A percentile compares a stretch with the other conserved stretches of the same genome.
phyloP scores from a whole-genome alignment of 2,329 filamentous ascomycete genomes.

The Xylaria sp. region DNA sequence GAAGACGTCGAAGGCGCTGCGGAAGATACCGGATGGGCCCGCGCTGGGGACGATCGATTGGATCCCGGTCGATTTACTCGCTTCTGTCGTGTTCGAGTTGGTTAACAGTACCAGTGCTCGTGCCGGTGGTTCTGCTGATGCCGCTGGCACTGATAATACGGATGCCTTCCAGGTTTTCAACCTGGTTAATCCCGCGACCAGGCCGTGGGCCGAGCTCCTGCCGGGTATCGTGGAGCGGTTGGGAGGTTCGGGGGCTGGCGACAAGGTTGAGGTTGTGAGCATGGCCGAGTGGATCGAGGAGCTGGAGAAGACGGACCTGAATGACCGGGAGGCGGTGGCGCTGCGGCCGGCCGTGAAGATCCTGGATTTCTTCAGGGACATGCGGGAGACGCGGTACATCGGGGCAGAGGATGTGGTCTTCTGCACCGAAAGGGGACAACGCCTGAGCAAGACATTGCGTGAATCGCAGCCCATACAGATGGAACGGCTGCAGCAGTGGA shows the following conservation, averaged over 20 bases:
- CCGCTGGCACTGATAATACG: not conserved
- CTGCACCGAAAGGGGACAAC: not conserved
- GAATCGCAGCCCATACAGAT: not conserved
- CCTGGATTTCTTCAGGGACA: not conserved
- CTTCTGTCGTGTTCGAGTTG: not conserved
- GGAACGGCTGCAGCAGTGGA: not conserved
- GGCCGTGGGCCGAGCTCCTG: not conserved
- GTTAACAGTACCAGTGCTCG: no score
- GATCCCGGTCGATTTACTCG: slow-evolving; percentile 21
- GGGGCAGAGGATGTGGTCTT: not conserved
- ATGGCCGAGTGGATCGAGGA: not conserved
- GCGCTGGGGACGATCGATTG: slow-evolving; percentile 21
- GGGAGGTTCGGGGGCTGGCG: no score
- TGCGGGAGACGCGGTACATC: not conserved
- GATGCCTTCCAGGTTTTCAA: not conserved
- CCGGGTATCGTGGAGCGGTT: not conserved
- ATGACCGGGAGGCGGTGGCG: not conserved
- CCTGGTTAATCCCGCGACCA: not conserved
- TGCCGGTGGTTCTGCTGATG: no score
- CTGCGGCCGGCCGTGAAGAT: not conserved
- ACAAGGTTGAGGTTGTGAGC: not conserved
- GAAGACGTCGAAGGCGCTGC: slow-evolving; percentile 11
- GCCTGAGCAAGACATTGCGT: not conserved
- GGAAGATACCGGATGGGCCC: not conserved
- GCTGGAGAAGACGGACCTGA: not conserved